Conservation (phyloP, 23 red algal genomes). For the Gracilaria caudata region DNA sequence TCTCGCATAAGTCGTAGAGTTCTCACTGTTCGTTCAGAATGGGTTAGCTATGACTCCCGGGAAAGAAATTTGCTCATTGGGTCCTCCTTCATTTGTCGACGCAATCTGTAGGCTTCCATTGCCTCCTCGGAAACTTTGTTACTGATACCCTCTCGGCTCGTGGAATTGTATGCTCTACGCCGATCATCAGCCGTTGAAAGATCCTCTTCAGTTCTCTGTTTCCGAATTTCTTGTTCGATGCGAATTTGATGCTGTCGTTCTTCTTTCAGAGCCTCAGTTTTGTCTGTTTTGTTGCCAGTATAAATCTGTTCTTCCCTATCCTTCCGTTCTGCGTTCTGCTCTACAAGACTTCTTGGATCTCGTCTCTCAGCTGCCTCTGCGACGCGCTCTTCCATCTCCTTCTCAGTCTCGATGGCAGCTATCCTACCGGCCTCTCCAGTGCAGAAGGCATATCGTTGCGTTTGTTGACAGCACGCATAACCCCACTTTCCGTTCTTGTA, state of each 20-base stretch:
- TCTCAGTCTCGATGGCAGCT: conserved; percentile 50
- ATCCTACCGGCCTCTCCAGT: conserved; percentile 60
- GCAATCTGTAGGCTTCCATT: conserved; percentile 56
- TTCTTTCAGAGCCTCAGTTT: conserved; percentile 15
- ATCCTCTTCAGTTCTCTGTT: conserved; percentile 38
- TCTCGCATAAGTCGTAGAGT: not conserved
- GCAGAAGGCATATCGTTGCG: conserved; percentile 41
- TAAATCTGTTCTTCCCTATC: conserved; percentile 3
- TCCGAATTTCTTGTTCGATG: conserved; percentile 48
- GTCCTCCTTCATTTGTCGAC: conserved; percentile 56
- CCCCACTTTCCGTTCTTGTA: conserved; percentile 80
- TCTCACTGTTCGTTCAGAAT: not conserved
- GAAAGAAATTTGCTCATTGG: conserved; percentile 56
- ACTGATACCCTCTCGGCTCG: not conserved
- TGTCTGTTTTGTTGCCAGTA: conserved; percentile 17
- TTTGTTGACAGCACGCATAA: conserved; percentile 87
- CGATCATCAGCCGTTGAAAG: not conserved
- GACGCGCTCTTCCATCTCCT: conserved; percentile 49
- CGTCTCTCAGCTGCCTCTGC: conserved; percentile 40
- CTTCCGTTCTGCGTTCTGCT: conserved; percentile 38
- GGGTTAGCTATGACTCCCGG: not conserved
- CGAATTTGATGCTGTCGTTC: conserved; percentile 20
- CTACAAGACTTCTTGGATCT: conserved; percentile 28
- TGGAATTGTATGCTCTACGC: conserved; percentile 9
- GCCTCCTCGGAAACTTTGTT: conserved; percentile 39